Conservation (phyloP, 306 rosid genomes). For the Gastrolobium bilobum region DNA sequence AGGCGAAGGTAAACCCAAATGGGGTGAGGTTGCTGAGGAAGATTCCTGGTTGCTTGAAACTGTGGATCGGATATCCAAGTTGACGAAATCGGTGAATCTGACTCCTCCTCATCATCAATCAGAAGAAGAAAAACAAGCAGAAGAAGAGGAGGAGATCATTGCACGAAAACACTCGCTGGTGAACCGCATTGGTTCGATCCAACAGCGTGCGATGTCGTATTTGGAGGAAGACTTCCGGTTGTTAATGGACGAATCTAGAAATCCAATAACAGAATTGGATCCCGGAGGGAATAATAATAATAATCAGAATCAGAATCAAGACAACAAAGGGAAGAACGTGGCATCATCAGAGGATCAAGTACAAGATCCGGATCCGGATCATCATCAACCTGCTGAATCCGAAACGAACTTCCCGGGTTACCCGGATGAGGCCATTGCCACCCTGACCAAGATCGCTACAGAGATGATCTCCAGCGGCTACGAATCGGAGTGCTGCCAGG, state of each 20-base stretch:
- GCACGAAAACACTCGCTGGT: conserved; percentile 42
- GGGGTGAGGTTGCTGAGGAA: conserved; percentile 52
- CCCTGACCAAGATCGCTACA: conserved; percentile 52
- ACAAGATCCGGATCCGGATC: conserved; percentile 44
- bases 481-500: conserved; percentile 65
- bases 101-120: background rate
- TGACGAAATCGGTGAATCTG: conserved; percentile 35
- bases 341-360: background rate
- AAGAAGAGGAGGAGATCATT: conserved; percentile 26
- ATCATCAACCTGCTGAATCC: conserved; percentile 3
- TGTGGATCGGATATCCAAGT: conserved; percentile 58
- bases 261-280: conserved; percentile 33
- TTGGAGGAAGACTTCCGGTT: conserved; percentile 76
- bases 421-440: conserved; percentile 50
- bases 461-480: conserved; percentile 58
- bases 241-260: conserved; percentile 65
- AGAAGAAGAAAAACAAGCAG: too few species aligned
- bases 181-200: conserved; percentile 62
- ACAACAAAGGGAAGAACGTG: conserved; percentile 50
- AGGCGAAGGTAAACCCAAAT: conserved; percentile 46
- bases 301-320: conserved; percentile 2
- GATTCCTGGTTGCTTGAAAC: conserved; percentile 60
- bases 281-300: background rate
- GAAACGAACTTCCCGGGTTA: conserved; percentile 54
- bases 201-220: conserved; percentile 64